Evolutionary conservation across 306 rosid genomes (phyloP).

Genomic region (Mimosa pudica): DNA sequence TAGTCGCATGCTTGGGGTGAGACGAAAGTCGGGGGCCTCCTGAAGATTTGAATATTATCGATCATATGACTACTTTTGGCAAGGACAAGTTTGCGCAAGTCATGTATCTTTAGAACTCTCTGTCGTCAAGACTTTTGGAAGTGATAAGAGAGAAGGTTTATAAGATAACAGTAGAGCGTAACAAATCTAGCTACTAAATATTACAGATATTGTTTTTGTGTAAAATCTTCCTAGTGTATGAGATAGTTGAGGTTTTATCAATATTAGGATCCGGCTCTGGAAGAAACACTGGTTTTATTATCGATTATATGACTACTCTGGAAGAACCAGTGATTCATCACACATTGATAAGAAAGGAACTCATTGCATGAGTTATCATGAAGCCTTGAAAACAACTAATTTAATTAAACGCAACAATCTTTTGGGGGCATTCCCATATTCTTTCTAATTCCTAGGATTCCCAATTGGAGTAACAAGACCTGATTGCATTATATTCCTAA

Average conservation of each 20-base stretch:
- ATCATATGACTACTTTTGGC: no score
- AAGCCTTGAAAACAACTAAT: background rate
- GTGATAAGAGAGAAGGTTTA: constrained; percentile 53
- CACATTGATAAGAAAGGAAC: background rate
- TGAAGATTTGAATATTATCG: no score
- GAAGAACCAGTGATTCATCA: background rate
- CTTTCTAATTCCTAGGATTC: background rate
- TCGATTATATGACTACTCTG: background rate
- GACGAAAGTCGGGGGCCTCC: no score
- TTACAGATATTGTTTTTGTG: background rate
- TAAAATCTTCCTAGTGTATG: background rate
- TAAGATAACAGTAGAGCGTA: no score
- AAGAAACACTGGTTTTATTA: background rate
- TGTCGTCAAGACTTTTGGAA: constrained; percentile 25
- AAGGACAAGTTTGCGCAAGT: no score
- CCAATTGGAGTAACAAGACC: background rate
- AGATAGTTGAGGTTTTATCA: background rate
- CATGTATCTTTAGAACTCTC: no score
- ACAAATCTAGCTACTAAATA: background rate
- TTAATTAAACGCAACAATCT: background rate
- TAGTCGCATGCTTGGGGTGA: no score
- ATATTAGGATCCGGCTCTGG: background rate
- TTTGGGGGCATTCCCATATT: background rate
- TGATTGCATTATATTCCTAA: background rate
- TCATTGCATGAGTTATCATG: background rate